Evolutionary conservation across 345 rosid species (phyloP).

Genomic region (Bruguiera gymnorhiza): DNA sequence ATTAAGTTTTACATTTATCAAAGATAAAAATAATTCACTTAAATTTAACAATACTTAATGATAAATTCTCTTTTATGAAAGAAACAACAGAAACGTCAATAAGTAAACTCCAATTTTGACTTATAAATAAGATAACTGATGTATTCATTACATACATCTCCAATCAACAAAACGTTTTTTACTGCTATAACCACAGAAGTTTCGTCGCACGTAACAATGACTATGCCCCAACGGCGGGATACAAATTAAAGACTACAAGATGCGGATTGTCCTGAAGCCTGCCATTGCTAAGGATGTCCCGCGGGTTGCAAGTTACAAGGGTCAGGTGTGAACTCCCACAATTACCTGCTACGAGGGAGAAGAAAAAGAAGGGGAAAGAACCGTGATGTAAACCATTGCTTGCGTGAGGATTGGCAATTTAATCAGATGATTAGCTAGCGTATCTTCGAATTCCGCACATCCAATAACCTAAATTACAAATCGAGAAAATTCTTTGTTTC

Average conservation of each 20-base stretch:
- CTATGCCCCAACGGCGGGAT: conserved; percentile 1
- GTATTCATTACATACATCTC: not conserved
- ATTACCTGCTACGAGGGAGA: not conserved
- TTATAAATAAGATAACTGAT: too few relatives aligned
- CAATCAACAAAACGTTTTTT: conserved; percentile 1
- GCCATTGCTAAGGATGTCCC: not conserved
- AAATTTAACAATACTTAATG: too few relatives aligned
- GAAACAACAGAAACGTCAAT: too few relatives aligned
- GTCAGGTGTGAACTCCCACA: not conserved
- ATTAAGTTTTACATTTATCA: too few relatives aligned
- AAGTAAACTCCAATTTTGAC: too few relatives aligned
- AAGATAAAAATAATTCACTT: too few relatives aligned
- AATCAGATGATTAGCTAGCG: too few relatives aligned
- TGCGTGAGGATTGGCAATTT: too few relatives aligned
- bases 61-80: too few relatives aligned
- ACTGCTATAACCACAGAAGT: not conserved
- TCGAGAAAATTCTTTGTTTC: too few relatives aligned
- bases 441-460: too few relatives aligned
- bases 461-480: too few relatives aligned
- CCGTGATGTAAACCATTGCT: not conserved
- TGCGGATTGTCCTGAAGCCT: not conserved
- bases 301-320: conserved; percentile 3
- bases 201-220: not conserved
- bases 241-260: not conserved
- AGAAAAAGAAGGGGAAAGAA: not conserved